phyloP scores from a whole-genome alignment of 257 asterid species.

The Apocynum venetum region DNA sequence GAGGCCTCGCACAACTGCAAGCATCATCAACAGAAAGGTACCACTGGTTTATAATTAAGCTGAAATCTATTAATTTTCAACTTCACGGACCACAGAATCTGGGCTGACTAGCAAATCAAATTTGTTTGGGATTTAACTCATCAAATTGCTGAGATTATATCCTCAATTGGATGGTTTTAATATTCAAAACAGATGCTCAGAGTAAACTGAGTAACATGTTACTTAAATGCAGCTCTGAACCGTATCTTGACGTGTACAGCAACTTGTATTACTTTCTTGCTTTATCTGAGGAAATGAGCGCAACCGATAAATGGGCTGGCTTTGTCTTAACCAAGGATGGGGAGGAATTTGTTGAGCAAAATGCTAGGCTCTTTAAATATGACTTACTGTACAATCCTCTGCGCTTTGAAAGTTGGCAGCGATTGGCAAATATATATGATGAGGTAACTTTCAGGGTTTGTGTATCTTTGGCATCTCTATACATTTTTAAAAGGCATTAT shows the following conservation, averaged over 20 bases:
- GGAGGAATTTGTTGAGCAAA: constrained; percentile 82
- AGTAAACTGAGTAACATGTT: constrained; percentile 11
- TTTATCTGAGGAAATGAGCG: constrained; percentile 85
- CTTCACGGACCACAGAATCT: constrained; percentile 20
- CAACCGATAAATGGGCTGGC: constrained; percentile 99
- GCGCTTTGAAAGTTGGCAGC: constrained; percentile 97
- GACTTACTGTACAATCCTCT: constrained; percentile 84
- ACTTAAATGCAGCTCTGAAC: constrained; percentile 72
- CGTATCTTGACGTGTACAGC: constrained; percentile 78
- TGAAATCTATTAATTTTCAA: constrained; percentile 9
- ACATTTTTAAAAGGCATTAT: neutral
- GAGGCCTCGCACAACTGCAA: constrained; percentile 47
- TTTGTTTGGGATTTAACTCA: neutral
- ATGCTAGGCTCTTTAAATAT: constrained; percentile 84
- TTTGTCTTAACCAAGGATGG: constrained; percentile 96
- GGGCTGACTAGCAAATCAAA: neutral
- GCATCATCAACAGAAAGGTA: constrained; percentile 58
- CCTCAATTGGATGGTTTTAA: neutral
- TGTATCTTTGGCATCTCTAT: constrained; percentile 17
- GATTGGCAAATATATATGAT: constrained; percentile 90
- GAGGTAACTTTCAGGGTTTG: constrained; percentile 52
- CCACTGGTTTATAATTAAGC: neutral
- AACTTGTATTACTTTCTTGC: constrained; percentile 85
- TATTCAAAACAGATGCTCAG: neutral
- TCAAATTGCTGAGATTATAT: neutral